Base-by-base conservation (phyloP, 495 filamentous ascomycete genomes). In the Lepraria neglecta region DNA sequence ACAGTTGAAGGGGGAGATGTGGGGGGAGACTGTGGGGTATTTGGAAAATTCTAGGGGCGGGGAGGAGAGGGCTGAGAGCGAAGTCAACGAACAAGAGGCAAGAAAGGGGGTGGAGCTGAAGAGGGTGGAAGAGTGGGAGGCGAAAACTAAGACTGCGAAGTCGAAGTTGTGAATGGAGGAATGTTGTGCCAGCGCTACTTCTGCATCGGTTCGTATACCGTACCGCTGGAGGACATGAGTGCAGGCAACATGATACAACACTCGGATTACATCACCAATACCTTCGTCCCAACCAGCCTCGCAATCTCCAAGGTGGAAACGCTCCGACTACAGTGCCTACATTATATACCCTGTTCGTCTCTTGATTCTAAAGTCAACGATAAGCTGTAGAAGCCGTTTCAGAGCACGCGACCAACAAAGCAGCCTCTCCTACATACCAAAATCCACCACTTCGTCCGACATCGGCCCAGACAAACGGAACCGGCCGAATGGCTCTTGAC, bases 1-100 rank as follows among this genome's bases (percentile, higher is more conserved):
- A 6, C 56, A 74, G 31, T 71, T 91, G 71, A 91, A 90, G 75
- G 70, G 74, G 60, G 87, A 90, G 71, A 89, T 90, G 84, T 90
- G 84, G 68, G 70, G 82, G 9, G 82, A 86, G 70, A 78, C 76
- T 1, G 66, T 90, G 42, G 77, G 67, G 31, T 71, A 80, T 55
- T 67, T 87, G 63, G 80, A 79, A 50, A 67, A 70, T 15, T 74
- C 75, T 66, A 74, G 65, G 21, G 72, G 64, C 12, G 80, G 78
- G 58, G 70, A 82, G 68, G 67, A 68, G 58, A 77, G 74, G 72
- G 76, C 75, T 51, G 75, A 76, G 47, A 62, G 64, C 43, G 61
- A 71, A 45, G 70, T 71, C 56, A 67, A 69, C 54, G 68, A 60
- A 56, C 74, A 76, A 35, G 67, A 65, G 17, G 47, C 56, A 40